phyloP scores from a whole-genome alignment of 768 basidiomycete genomes.

The Russula earlei region DNA sequence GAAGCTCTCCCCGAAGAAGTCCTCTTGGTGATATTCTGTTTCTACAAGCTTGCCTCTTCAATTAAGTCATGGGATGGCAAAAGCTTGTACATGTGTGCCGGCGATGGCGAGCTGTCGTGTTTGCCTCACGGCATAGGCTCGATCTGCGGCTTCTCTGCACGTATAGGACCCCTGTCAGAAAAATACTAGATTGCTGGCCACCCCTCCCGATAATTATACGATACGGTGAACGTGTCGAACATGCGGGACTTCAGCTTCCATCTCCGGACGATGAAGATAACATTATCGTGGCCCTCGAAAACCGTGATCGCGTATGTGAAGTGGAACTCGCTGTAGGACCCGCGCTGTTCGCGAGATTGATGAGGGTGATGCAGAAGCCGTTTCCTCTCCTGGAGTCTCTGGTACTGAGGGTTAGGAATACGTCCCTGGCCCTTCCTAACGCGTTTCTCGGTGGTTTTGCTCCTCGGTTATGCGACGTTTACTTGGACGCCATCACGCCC shows the following conservation, averaged over 20 bases:
- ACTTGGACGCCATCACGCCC: not conserved
- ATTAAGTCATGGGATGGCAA: not conserved
- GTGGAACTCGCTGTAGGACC: not conserved
- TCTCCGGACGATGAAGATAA: not conserved
- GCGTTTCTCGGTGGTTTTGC: not conserved
- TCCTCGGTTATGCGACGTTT: not conserved
- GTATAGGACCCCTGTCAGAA: not conserved
- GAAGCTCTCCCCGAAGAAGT: slow-evolving; percentile 1
- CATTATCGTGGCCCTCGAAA: not conserved
- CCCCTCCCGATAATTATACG: not conserved
- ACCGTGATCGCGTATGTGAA: not conserved
- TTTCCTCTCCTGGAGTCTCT: not conserved
- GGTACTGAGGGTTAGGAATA: not conserved
- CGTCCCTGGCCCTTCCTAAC: not conserved
- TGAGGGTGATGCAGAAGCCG: not conserved
- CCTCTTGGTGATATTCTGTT: not conserved
- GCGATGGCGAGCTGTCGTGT: not conserved
- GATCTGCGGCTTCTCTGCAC: slow-evolving; percentile 5
- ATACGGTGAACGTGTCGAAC: not conserved
- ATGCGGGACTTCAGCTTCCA: not conserved
- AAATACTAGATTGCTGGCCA: not conserved
- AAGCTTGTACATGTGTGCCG: not conserved
- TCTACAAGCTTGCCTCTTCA: not conserved
- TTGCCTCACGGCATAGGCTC: not conserved
- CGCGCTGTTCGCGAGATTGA: not conserved